Evolutionary conservation across 805 yeast species (phyloP).

Genomic region (Teunomyces gatunensis): DNA sequence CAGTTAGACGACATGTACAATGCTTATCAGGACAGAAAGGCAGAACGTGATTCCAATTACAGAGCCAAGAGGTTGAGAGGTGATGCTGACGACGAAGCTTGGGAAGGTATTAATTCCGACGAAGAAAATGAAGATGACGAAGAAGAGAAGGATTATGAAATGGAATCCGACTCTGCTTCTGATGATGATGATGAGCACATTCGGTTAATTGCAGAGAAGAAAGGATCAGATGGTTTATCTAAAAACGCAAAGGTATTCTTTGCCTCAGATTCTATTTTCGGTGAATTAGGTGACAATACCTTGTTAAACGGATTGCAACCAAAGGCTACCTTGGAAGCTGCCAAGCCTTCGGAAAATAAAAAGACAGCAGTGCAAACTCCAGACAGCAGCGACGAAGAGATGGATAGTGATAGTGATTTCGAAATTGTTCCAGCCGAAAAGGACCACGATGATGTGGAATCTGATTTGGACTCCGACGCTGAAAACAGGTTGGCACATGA

Average conservation of each 20-base stretch:
- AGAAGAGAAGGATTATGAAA: conserved; percentile 45
- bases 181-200: conserved; percentile 79
- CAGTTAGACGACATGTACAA: conserved; percentile 82
- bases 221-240: conserved; percentile 31
- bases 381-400: conserved; percentile 38
- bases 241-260: conserved; percentile 38
- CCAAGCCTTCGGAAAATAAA: conserved; percentile 1
- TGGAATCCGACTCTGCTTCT: conserved; percentile 46
- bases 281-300: conserved; percentile 46
- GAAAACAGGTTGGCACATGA: conserved; percentile 40
- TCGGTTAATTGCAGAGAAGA: conserved; percentile 50
- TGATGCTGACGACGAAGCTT: conserved; percentile 69
- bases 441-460: conserved; percentile 18
- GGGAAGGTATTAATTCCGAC: conserved; percentile 68
- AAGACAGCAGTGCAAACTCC: neutral
- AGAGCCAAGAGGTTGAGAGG: conserved; percentile 73
- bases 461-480: conserved; percentile 48
- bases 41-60: conserved; percentile 67
- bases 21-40: conserved; percentile 60
- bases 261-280: conserved; percentile 40
- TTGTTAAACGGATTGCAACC: conserved; percentile 41
- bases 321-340: conserved; percentile 16
- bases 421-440: conserved; percentile 38
- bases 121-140: conserved; percentile 34
- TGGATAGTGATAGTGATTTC: conserved; percentile 38